Evolutionary conservation across 1,139 yeast species (phyloP).

Genomic region (Magnusiomyces sp.): DNA sequence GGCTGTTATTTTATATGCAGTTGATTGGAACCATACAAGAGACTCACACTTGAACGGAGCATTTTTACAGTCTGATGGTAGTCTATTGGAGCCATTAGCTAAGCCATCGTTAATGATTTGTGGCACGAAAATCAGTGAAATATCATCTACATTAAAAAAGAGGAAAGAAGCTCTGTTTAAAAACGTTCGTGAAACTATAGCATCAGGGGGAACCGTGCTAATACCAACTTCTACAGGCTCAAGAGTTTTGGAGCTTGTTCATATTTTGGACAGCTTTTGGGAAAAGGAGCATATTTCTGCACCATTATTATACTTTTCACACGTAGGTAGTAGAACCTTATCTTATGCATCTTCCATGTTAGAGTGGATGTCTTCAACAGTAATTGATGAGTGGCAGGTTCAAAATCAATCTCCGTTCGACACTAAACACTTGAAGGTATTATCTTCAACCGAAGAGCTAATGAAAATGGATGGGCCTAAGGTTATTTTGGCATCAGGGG

Average conservation of each 20-base stretch:
- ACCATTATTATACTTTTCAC: slow-evolving; percentile 69
- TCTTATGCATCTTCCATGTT: slow-evolving; percentile 81
- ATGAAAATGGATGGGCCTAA: slow-evolving; percentile 56
- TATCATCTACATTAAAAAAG: slow-evolving; percentile 53
- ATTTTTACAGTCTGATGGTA: slow-evolving; percentile 44
- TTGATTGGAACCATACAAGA: slow-evolving; percentile 90
- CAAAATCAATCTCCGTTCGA: slow-evolving; percentile 63
- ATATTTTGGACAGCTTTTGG: slow-evolving; percentile 55
- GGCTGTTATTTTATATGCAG: slow-evolving; percentile 79
- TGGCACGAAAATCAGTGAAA: slow-evolving; percentile 56
- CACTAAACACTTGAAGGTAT: slow-evolving; percentile 42
- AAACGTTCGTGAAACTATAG: slow-evolving; percentile 57
- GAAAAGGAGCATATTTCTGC: slow-evolving; percentile 41
- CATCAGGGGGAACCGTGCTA: slow-evolving; percentile 66
- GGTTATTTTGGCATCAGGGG: slow-evolving; percentile 73
- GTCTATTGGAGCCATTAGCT: slow-evolving; percentile 53
- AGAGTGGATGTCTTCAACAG: slow-evolving; percentile 88
- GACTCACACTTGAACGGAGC: slow-evolving; percentile 84
- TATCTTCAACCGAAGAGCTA: slow-evolving; percentile 53
- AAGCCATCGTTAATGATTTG: slow-evolving; percentile 85
- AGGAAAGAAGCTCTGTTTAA: slow-evolving; percentile 52
- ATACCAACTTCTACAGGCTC: slow-evolving; percentile 83
- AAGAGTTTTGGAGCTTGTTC: slow-evolving; percentile 70
- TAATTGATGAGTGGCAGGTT: slow-evolving; percentile 75
- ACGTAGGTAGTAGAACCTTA: slow-evolving; percentile 70